Evolutionary conservation across 768 basidiomycete species (phyloP).

Genomic region (Strobilomyces confusus): DNA sequence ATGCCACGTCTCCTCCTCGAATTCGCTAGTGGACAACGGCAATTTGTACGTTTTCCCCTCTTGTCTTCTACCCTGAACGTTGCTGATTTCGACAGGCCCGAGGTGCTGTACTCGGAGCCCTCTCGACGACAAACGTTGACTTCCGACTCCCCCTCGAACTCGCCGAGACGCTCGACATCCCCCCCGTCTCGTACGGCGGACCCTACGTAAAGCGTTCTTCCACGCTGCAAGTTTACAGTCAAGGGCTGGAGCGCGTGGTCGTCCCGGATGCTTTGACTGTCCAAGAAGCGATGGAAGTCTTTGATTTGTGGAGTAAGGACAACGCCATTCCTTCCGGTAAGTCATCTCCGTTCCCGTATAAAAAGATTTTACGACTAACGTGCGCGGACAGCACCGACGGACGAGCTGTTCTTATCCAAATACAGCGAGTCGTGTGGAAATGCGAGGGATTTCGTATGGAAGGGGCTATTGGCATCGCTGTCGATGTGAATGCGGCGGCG

Average conservation of each 20-base stretch:
- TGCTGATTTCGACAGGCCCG: slow-evolving; percentile 42
- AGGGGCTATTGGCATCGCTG: slow-evolving; percentile 44
- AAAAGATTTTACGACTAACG: background rate
- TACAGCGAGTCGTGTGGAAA: slow-evolving; percentile 78
- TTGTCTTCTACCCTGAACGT: background rate
- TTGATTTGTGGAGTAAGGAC: slow-evolving; percentile 72
- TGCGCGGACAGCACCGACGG: slow-evolving; percentile 37
- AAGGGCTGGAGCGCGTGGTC: slow-evolving; percentile 47
- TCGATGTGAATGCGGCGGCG: slow-evolving; percentile 13
- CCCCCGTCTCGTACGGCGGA: slow-evolving; percentile 38
- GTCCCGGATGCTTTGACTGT: slow-evolving; percentile 58
- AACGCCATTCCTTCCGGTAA: slow-evolving; percentile 49
- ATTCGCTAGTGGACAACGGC: slow-evolving; percentile 64
- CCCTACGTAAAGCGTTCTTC: slow-evolving; percentile 56
- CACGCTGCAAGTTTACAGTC: slow-evolving; percentile 47
- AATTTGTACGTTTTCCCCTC: slow-evolving; percentile 53
- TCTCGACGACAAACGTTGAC: slow-evolving; percentile 56
- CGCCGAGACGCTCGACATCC: slow-evolving; percentile 52
- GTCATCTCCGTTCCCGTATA: slow-evolving; percentile 8
- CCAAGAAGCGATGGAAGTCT: slow-evolving; percentile 68
- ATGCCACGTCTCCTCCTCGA: slow-evolving; percentile 76
- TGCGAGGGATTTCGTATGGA: slow-evolving; percentile 73
- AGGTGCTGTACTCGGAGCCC: slow-evolving; percentile 70
- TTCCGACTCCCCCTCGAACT: slow-evolving; percentile 64
- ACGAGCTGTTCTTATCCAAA: slow-evolving; percentile 75